phyloP scores from a whole-genome alignment of 805 yeast species.

The Naumovozyma dairenensis region DNA sequence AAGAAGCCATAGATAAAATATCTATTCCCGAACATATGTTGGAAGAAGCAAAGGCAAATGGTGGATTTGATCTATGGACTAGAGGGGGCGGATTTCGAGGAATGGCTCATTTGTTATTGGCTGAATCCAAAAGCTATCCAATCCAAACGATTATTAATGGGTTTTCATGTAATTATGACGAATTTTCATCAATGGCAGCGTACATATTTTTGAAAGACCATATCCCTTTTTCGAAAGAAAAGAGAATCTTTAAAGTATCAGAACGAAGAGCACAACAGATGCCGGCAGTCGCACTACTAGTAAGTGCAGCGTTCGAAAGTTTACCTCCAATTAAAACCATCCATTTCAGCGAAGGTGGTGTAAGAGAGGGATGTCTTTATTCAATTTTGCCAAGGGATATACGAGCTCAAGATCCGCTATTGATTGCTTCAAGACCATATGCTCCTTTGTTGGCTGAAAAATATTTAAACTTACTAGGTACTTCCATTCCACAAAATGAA shows the following conservation, averaged over 20 bases:
- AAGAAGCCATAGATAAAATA: constrained; percentile 40
- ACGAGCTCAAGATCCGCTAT: constrained; percentile 56
- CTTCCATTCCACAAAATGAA: constrained; percentile 47
- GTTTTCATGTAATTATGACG: constrained; percentile 46
- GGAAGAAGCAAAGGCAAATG: constrained; percentile 41
- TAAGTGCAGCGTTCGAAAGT: constrained; percentile 53
- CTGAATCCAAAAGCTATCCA: constrained; percentile 48
- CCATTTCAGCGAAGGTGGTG: constrained; percentile 68
- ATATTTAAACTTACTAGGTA: constrained; percentile 44
- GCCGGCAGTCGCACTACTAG: constrained; percentile 57
- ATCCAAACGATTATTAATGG: constrained; percentile 64
- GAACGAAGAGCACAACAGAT: constrained; percentile 55
- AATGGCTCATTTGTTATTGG: constrained; percentile 49
- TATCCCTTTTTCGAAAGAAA: constrained; percentile 34
- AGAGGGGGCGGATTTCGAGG: constrained; percentile 73
- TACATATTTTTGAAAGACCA: constrained; percentile 40
- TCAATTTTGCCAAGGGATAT: constrained; percentile 49
- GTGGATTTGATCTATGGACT: constrained; percentile 55
- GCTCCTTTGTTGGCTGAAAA: constrained; percentile 55
- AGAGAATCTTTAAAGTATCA: constrained; percentile 50
- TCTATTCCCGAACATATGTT: constrained; percentile 43
- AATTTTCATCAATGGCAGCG: constrained; percentile 42
- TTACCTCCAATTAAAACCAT: constrained; percentile 52
- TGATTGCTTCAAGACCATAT: constrained; percentile 61
- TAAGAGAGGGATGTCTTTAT: constrained; percentile 64